Conservation (phyloP, 2,329 filamentous ascomycete genomes). For the Aspergillus uvarum region DNA sequence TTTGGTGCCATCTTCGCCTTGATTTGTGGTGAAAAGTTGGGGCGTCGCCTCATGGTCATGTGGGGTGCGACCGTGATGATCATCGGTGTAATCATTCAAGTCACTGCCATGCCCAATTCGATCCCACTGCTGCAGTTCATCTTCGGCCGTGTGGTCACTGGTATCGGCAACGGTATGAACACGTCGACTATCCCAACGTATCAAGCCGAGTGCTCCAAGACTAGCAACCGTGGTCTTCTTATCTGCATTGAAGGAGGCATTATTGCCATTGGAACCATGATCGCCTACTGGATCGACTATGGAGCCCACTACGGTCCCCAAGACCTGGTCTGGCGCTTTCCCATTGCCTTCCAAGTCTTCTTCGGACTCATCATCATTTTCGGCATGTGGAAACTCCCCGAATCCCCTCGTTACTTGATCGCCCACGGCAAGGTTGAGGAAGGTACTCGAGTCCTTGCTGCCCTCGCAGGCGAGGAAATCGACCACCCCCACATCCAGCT, state of each 20-base stretch:
- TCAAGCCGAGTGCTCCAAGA: slow-evolving; percentile 21
- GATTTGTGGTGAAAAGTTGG: slow-evolving; percentile 16
- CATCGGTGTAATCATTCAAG: slow-evolving; percentile 18
- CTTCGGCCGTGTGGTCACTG: slow-evolving; percentile 22
- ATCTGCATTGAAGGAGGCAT: slow-evolving; percentile 21
- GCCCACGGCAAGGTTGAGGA: slow-evolving; percentile 17
- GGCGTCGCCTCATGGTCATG: slow-evolving; percentile 18
- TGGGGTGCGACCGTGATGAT: slow-evolving; percentile 19
- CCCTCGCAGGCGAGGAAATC: slow-evolving; percentile 13
- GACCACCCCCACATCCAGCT: slow-evolving; percentile 12
- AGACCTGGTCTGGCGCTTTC: slow-evolving; percentile 20
- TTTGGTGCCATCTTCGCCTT: slow-evolving; percentile 18
- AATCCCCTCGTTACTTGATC: slow-evolving; percentile 21
- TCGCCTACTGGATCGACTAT: slow-evolving; percentile 23
- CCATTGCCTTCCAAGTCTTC: slow-evolving; percentile 20
- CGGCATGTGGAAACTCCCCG: slow-evolving; percentile 18
- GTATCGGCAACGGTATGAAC: slow-evolving; percentile 22
- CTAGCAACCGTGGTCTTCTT: slow-evolving; percentile 20
- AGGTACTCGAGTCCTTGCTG: slow-evolving; percentile 13
- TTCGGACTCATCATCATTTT: slow-evolving; percentile 21
- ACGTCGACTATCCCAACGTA: slow-evolving; percentile 22
- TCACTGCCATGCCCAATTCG: slow-evolving; percentile 15
- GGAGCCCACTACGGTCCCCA: slow-evolving; percentile 14
- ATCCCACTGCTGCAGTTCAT: slow-evolving; percentile 21
- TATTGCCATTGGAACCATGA: slow-evolving; percentile 18